phyloP scores from a whole-genome alignment of 2,329 filamentous ascomycete species.

The Sporothrix curviconia region DNA sequence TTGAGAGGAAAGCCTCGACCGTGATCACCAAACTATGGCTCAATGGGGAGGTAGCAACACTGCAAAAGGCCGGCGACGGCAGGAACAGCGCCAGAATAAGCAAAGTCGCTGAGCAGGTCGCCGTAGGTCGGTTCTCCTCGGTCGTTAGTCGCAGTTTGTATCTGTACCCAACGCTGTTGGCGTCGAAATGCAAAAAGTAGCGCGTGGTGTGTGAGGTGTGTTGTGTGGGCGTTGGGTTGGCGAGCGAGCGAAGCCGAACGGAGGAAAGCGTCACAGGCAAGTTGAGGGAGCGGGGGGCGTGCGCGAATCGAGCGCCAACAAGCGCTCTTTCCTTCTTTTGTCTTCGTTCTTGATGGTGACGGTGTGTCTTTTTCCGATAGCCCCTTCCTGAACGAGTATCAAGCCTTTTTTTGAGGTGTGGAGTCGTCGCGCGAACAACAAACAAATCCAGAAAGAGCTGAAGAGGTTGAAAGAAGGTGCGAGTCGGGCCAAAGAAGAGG shows the following conservation, averaged over 20 bases:
- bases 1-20: conserved; percentile 12
- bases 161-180: conserved; percentile 1
- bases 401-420: conserved; percentile 1
- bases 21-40: conserved; percentile 10
- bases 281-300: neutral
- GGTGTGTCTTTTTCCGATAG: conserved; percentile 6
- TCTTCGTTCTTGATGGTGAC: conserved; percentile 1
- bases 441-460: neutral
- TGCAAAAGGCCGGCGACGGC: neutral
- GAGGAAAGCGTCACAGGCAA: neutral
- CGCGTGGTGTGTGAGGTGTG: conserved; percentile 4
- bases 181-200: conserved; percentile 2
- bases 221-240: neutral
- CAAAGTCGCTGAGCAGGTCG: neutral
- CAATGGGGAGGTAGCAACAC: neutral
- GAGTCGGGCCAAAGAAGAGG: conserved; percentile 4
- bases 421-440: conserved; percentile 4
- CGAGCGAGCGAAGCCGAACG: conserved; percentile 4
- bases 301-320: neutral
- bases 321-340: conserved; percentile 3
- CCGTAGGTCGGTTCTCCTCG: neutral
- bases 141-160: neutral
- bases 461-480: conserved; percentile 15
- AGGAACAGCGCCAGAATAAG: neutral
- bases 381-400: conserved; percentile 8